phyloP scores from a whole-genome alignment of 2,329 filamentous ascomycete species.

The Ascochyta rabiei region DNA sequence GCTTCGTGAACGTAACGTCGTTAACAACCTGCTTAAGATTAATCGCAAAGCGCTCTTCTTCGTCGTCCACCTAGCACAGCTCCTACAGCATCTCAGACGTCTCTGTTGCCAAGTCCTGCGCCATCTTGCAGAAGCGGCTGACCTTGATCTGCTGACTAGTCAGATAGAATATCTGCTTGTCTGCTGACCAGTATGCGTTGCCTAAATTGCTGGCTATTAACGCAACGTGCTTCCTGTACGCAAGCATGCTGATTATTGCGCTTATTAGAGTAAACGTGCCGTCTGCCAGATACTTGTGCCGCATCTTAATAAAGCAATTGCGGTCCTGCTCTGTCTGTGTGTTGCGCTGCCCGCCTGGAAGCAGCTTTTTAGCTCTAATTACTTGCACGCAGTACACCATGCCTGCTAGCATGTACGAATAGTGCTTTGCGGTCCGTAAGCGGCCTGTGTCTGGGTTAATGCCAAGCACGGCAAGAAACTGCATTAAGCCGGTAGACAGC shows the following conservation, averaged over 20 bases:
- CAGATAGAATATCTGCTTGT: not conserved
- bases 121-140: not conserved
- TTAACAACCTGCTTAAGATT: not conserved
- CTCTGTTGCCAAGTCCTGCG: not conserved
- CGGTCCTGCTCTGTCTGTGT: conserved; percentile 18
- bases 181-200: not conserved
- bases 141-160: not conserved
- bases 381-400: conserved; percentile 25
- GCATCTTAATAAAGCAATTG: not conserved
- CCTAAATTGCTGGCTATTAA: not conserved
- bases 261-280: not conserved
- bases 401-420: conserved; percentile 24
- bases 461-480: not conserved
- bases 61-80: not conserved
- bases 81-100: not conserved
- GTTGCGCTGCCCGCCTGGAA: conserved; percentile 11
- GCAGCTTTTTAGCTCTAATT: conserved; percentile 19
- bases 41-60: not conserved
- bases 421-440: conserved; percentile 16
- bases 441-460: conserved; percentile 6
- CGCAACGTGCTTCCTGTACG: not conserved
- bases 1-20: not conserved
- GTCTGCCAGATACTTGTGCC: not conserved
- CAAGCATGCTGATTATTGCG: not conserved
- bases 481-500: not conserved